Base-by-base conservation (phyloP, 805 yeast genomes). In the Scheffersomyces ergatensis region DNA sequence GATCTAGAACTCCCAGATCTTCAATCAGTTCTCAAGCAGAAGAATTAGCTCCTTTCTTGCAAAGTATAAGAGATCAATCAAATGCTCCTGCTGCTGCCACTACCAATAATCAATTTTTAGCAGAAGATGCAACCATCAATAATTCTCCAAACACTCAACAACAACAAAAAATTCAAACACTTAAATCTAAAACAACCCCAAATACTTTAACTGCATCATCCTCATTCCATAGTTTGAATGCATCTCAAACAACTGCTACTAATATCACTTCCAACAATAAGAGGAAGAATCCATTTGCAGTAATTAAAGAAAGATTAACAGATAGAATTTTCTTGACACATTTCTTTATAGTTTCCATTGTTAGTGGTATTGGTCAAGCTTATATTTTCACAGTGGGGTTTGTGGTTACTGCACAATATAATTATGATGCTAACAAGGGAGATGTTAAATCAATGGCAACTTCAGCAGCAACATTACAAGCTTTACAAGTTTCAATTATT, bases 381-480 rank as follows among this genome's bases (percentile, higher is more conserved):
- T 85, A 84, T 54, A 84, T 85, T 20, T 85, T 73, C 53, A 75
- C 85, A 2, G 82, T 85, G 26, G 95, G 95, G 0, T 85, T 80
- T 51, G 72, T 85, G n/a, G 85, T 83, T 8, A 57, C 62, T 3
- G 73, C 76, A 2, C 75, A 69, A 43, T 57, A 53, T 38, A 50
- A 57, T 33, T 60, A 53, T 43, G 46, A 72, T 46, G 17, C 18
- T 15, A 29, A n/a, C 15, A 29, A 58, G 63, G 11, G 61, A 52
- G 46, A 55, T 16, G 20, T 30, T 19, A 20, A 21, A 4, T n/a
- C 19, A 14, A 14, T 29, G 5, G 32, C 32, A 23, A 37, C 47
- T 5, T 37, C 48, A 19, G 63, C 70, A 12, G 58, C 69, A 0
- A 68, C 77, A 1, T 66, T 77, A 13, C 92, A 85, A 53, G 88